These are phyloP conservation scores for Mortierella hygrophila DNA, from an alignment of 192 early-diverging fungal species.

Conservation along the genomic window DNA sequence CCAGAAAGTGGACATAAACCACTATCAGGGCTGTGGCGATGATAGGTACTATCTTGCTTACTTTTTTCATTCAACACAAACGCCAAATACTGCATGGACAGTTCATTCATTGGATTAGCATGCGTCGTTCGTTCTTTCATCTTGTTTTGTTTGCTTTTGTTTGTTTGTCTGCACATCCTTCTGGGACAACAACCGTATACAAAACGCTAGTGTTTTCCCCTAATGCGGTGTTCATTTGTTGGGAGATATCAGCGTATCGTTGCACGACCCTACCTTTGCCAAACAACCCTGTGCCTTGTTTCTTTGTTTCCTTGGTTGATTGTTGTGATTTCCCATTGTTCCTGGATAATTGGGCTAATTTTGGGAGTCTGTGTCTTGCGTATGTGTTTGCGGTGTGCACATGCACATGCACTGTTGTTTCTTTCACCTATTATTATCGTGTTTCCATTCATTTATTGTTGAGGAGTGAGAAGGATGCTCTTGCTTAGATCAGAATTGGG, in stretches of 20 bases:
- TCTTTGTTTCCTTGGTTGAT: not conserved
- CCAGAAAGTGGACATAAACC: not conserved
- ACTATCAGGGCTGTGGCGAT: not conserved
- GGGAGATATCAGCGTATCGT: not conserved
- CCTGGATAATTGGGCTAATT: slow-evolving; percentile 7
- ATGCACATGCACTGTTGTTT: not conserved
- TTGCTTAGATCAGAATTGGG: too few relatives aligned
- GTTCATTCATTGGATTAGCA: not conserved
- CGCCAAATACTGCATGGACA: not conserved
- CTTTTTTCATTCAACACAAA: not conserved
- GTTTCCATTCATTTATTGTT: not conserved
- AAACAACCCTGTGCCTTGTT: not conserved
- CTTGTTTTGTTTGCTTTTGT: not conserved
- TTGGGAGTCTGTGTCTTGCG: not conserved
- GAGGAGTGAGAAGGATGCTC: not conserved
- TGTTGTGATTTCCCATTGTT: not conserved
- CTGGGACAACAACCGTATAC: not conserved
- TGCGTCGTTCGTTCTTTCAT: not conserved
- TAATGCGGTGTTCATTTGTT: not conserved
- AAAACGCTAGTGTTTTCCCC: not conserved
- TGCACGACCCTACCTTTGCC: not conserved
- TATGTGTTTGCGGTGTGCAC: not conserved
- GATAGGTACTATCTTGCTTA: not conserved
- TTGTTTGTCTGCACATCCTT: not conserved
- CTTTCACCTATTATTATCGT: not conserved